phyloP scores from a whole-genome alignment of 2,329 filamentous ascomycete species.

The Colletotrichum sp. region DNA sequence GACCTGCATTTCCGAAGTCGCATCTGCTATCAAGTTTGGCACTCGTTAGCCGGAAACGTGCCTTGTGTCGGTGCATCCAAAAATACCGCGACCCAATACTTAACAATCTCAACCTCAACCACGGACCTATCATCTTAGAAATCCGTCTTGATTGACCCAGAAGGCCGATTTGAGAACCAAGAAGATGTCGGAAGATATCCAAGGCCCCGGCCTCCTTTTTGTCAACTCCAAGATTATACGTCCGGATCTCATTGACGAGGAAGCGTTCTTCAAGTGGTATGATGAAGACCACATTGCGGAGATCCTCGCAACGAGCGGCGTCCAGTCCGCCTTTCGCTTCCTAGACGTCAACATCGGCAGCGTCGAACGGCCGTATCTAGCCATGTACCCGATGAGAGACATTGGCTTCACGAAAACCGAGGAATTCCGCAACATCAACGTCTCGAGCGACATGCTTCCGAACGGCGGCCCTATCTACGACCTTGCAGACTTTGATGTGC shows the following conservation, averaged over 20 bases:
- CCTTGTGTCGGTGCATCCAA: neutral
- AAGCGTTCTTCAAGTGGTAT: neutral
- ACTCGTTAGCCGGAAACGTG: neutral
- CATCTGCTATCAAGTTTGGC: neutral
- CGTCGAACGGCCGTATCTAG: neutral
- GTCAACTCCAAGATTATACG: neutral
- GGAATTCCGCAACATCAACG: constrained; percentile 36
- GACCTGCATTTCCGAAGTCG: neutral
- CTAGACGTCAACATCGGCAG: neutral
- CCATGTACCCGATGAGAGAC: constrained; percentile 28
- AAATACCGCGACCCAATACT: neutral
- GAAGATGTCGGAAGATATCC: neutral
- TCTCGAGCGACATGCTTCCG: constrained; percentile 33
- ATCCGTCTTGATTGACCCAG: neutral
- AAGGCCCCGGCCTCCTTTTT: neutral
- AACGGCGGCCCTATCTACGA: constrained; percentile 13
- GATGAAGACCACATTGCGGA: neutral
- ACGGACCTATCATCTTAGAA: fast-evolving
- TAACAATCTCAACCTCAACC: fast-evolving
- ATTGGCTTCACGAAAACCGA: constrained; percentile 35
- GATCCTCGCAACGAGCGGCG: neutral
- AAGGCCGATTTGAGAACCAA: neutral
- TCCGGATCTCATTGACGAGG: neutral
- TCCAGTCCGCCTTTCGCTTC: neutral
- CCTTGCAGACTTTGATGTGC: neutral